These are phyloP conservation scores for Penstemon eatonii DNA, from an alignment of 257 asterid genomes.

Conservation along the genomic window DNA sequence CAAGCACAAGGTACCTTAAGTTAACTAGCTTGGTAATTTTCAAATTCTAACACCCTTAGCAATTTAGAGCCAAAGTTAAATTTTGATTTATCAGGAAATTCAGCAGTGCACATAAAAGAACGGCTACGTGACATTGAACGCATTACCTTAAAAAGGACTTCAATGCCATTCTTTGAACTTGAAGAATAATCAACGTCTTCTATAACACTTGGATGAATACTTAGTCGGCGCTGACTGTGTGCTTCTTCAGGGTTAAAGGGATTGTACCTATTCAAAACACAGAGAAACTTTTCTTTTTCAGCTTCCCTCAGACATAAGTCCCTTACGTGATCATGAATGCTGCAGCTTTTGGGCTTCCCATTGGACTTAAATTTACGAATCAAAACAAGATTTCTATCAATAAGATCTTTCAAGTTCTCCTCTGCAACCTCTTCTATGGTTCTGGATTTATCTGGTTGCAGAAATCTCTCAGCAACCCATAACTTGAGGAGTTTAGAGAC, in stretches of 20 bases:
- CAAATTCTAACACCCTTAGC: neutral
- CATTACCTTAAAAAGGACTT: too few species aligned
- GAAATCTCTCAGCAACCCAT: neutral
- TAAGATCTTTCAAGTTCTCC: neutral
- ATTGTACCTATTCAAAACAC: constrained; percentile 5
- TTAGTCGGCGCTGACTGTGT: neutral
- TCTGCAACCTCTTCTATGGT: neutral
- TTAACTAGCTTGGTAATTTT: neutral
- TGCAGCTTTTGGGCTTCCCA: too few species aligned
- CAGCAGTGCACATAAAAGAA: neutral
- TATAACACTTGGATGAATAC: neutral
- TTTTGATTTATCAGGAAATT: neutral
- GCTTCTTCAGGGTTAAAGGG: neutral
- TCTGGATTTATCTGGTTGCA: neutral
- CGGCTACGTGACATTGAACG: too few species aligned
- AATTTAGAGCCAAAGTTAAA: neutral
- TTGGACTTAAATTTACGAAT: neutral
- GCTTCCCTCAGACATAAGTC: neutral
- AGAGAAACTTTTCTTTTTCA: neutral
- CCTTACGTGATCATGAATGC: neutral
- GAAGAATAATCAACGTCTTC: neutral
- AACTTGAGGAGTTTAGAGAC: neutral
- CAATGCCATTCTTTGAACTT: neutral
- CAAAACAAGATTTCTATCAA: neutral
- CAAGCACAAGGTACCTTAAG: constrained; percentile 5